Evolutionary conservation across 176 grass and related monocot species (phyloP).

Genomic region (Rhynchospora breviuscula): DNA sequence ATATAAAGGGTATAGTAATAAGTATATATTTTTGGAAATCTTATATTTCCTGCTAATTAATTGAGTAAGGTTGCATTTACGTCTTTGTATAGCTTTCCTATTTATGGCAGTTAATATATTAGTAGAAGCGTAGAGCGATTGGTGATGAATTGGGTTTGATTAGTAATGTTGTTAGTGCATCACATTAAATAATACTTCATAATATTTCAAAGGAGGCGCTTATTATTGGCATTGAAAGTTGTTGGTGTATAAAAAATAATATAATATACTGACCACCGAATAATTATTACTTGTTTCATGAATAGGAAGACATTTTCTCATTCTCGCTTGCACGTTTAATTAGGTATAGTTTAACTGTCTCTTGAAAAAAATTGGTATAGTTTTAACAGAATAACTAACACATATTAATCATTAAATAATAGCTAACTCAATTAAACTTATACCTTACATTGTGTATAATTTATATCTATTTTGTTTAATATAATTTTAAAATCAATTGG

Average conservation of each 20-base stretch:
- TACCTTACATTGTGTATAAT: neutral
- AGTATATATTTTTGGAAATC: neutral
- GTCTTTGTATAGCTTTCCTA: neutral
- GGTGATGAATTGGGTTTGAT: neutral
- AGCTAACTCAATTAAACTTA: neutral
- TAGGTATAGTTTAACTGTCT: neutral
- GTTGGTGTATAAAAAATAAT: constrained; percentile 1
- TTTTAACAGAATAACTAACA: too few species aligned
- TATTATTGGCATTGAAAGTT: neutral
- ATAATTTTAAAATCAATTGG: neutral
- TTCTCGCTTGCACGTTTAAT: constrained; percentile 11
- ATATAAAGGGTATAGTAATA: neutral
- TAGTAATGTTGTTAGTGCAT: neutral
- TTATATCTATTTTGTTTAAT: neutral
- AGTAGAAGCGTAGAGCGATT: neutral
- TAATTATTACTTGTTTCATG: neutral
- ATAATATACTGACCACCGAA: neutral
- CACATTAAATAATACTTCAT: neutral
- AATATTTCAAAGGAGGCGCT: neutral
- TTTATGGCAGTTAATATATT: neutral
- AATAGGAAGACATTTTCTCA: neutral
- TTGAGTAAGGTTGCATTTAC: neutral
- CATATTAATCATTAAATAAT: neutral
- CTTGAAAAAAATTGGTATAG: too few species aligned
- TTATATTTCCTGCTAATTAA: neutral